Base-by-base conservation (phyloP, 1,284 basidiomycete species). In the Macrocystidia cucumis region DNA sequence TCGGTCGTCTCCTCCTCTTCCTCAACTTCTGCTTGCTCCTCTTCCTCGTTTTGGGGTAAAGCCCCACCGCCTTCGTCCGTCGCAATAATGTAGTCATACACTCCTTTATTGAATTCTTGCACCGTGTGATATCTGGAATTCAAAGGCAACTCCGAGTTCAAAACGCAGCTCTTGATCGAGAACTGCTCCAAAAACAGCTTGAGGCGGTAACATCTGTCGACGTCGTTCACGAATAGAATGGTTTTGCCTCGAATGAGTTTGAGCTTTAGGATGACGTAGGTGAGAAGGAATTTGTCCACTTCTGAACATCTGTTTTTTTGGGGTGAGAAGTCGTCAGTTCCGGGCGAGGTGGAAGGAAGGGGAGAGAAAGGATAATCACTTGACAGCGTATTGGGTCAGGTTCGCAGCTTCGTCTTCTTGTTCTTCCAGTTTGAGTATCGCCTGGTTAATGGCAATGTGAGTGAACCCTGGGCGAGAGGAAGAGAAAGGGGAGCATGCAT, bases 151-250 rank as follows among this genome's bases (percentile, higher is more conserved):
- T 98, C 96, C 11, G 91, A 91, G 52, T 99, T 98, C 25, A 99
- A 72, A 1, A 99, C 93, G 49, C 93, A 98, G 45, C 85, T 87
- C 57, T 92, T 91, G 56, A 98, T 87, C 0, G 91, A 95, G 50
- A 98, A 98, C 59, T 98, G 93, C 55, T 98, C 96, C 35, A 99
- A 67, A 64, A 98, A 99, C 18, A 99, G 75, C 59, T 97, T 96
- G 42, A 98, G 67, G 37, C 92, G 84, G 57, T 97, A 98, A 31
- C 86, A 86, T 18, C 96, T 78, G 51, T 98, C 95, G 32, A 97
- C 85, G 52, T 92, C 86, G 64, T 98, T 98, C 38, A 98, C 96
- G 50, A 99, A 99, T 33, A 99, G 65, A 47, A 99, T 86, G 46
- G 85, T 90, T 75, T 98, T 98, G 34, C 96, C 96, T 53, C 88